A percentile compares a stretch with the other conserved stretches of the same genome.
Evolutionary conservation across 2,329 filamentous ascomycete genomes (phyloP).

Genomic region (Fusarium temperatum): DNA sequence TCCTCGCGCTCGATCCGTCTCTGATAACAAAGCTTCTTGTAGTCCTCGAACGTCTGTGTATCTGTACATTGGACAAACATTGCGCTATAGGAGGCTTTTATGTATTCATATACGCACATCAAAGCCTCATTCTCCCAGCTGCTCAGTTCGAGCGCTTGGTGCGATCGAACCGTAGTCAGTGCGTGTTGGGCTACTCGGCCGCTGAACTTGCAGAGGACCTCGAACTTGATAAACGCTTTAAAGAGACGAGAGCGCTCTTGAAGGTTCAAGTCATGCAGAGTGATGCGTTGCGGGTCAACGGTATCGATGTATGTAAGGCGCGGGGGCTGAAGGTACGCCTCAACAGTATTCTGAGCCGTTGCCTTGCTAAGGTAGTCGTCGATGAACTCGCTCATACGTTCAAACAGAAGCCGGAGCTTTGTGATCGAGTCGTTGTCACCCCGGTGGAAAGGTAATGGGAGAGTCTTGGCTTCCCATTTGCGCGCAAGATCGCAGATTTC

Average conservation of each 20-base stretch:
- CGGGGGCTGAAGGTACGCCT: neutral
- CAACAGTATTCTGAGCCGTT: neutral
- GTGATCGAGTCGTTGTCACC: neutral
- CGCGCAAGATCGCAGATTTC: neutral
- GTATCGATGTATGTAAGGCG: neutral
- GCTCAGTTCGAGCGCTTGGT: neutral
- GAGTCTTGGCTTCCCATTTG: neutral
- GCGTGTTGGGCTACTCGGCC: rapidly evolving
- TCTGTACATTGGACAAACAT: neutral
- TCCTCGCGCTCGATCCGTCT: neutral
- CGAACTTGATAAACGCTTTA: neutral
- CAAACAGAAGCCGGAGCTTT: neutral
- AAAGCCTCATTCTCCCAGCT: neutral
- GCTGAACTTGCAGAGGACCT: neutral
- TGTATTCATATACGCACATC: constrained; percentile 6
- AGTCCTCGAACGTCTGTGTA: neutral
- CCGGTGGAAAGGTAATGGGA: neutral
- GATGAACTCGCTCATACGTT: neutral
- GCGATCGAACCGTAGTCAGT: neutral
- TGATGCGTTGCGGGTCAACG: neutral
- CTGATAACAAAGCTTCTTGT: neutral
- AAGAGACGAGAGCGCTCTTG: neutral
- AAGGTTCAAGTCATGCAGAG: neutral
- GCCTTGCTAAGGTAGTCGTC: neutral
- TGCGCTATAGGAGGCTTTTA: neutral